These are phyloP conservation scores for Venturia carpophila DNA, from an alignment of 2,329 filamentous ascomycete species.

Conservation along the genomic window DNA sequence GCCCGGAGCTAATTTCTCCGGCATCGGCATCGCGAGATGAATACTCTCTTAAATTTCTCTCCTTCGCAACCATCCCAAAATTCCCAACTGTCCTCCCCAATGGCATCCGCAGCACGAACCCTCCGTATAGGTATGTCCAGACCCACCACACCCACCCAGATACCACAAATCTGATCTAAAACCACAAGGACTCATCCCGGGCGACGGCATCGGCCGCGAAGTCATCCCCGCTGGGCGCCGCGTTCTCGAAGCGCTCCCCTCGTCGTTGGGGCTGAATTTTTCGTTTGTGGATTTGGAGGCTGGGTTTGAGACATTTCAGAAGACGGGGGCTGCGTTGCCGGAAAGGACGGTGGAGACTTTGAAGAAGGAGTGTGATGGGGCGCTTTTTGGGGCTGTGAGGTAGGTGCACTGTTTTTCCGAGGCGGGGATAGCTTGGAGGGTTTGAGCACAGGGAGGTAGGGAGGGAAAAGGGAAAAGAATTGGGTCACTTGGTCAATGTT, in stretches of 20 bases:
- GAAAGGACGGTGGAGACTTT: slow-evolving; percentile 86
- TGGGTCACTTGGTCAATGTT: background rate
- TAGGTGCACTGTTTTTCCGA: slow-evolving; percentile 25
- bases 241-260: slow-evolving; percentile 83
- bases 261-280: slow-evolving; percentile 89
- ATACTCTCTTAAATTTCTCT: background rate
- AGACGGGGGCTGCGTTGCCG: slow-evolving; percentile 79
- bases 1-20: background rate
- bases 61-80: background rate
- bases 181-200: slow-evolving; percentile 76
- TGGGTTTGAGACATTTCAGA: slow-evolving; percentile 87
- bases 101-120: slow-evolving; percentile 46
- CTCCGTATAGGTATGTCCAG: slow-evolving; percentile 56
- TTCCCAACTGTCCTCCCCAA: background rate
- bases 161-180: slow-evolving; percentile 19
- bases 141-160: slow-evolving; percentile 1
- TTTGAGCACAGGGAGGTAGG: background rate
- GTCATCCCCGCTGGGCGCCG: slow-evolving; percentile 91
- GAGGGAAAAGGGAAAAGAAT: background rate
- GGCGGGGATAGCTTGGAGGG: background rate
- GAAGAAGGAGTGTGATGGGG: slow-evolving; percentile 85
- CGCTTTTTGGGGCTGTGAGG: slow-evolving; percentile 90
- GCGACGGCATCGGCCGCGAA: slow-evolving; percentile 96
- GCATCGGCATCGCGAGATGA: slow-evolving; percentile 2
- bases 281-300: slow-evolving; percentile 89